Conservation (phyloP, 495 filamentous ascomycete species). For the Hyaloscypha bicolor region DNA sequence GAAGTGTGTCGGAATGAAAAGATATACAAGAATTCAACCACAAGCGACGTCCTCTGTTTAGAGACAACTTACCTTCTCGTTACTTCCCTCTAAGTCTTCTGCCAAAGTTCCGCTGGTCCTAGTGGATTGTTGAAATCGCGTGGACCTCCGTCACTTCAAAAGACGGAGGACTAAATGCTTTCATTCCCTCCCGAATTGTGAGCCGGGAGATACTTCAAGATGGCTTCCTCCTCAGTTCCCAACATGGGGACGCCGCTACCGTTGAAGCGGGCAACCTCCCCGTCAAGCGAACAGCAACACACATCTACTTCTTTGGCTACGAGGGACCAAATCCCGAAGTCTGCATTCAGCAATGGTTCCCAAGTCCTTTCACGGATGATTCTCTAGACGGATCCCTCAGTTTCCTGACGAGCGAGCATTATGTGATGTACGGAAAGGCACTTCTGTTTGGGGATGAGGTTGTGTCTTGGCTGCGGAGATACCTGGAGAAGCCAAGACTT, state of each 20-base stretch:
- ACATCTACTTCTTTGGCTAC: conserved; percentile 19
- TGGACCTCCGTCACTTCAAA: background rate
- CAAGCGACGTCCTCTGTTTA: too few species aligned
- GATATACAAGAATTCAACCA: background rate
- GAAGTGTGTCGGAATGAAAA: background rate
- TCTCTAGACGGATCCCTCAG: background rate
- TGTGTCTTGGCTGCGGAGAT: conserved; percentile 27
- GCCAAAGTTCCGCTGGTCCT: conserved; percentile 69
- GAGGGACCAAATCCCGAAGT: conserved; percentile 14
- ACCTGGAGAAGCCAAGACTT: conserved; percentile 32
- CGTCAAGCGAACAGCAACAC: conserved; percentile 17
- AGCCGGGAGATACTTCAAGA: background rate
- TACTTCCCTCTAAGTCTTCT: conserved; percentile 32
- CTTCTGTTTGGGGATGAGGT: conserved; percentile 30
- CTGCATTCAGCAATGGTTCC: conserved; percentile 21
- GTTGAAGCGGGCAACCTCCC: background rate
- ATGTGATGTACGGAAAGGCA: conserved; percentile 42
- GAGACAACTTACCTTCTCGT: background rate
- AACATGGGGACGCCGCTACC: conserved; percentile 13
- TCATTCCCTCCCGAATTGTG: background rate
- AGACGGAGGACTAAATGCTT: background rate
- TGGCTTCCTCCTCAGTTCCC: background rate
- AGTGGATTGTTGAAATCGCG: conserved; percentile 51
- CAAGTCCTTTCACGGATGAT: conserved; percentile 8
- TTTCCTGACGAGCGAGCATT: conserved; percentile 37